phyloP scores from a whole-genome alignment of 2,329 filamentous ascomycete genomes.

The Verticillium alfalfae region DNA sequence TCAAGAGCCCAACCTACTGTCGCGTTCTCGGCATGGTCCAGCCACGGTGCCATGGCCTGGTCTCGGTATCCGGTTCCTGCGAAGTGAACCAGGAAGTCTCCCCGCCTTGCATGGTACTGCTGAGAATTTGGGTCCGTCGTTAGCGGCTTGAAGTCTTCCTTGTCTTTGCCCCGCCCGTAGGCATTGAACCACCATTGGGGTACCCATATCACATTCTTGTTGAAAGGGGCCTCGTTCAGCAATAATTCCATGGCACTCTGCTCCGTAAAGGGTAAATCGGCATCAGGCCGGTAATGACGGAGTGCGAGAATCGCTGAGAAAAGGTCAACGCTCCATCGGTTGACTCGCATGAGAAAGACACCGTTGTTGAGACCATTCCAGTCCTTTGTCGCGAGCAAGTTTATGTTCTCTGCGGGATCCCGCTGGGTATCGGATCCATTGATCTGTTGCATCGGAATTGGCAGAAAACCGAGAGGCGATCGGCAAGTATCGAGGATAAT shows the following conservation, averaged over 20 bases:
- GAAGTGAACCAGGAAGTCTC: slow-evolving; percentile 14
- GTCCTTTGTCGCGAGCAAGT: slow-evolving; percentile 10
- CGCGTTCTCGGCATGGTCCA: not conserved
- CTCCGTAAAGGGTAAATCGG: slow-evolving; percentile 8
- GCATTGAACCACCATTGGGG: slow-evolving; percentile 16
- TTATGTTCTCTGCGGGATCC: not conserved
- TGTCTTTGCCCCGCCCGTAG: slow-evolving; percentile 1
- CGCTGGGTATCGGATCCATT: too few species aligned
- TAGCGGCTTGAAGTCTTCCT: not conserved
- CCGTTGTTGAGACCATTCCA: slow-evolving; percentile 14
- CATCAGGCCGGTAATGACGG: slow-evolving; percentile 8
- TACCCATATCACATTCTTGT: slow-evolving; percentile 1
- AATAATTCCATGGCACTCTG: slow-evolving; percentile 15
- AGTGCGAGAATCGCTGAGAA: slow-evolving; percentile 12
- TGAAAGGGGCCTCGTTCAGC: slow-evolving; percentile 8
- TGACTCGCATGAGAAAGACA: slow-evolving; percentile 12
- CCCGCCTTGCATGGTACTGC: slow-evolving; percentile 1
- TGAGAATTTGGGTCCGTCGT: not conserved
- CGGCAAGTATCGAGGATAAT: slow-evolving; percentile 13
- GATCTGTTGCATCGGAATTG: not conserved
- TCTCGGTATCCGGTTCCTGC: slow-evolving; percentile 2
- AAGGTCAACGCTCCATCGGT: slow-evolving; percentile 9
- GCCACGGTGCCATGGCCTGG: not conserved
- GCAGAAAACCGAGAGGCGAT: slow-evolving; percentile 5
- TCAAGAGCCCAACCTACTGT: too few species aligned